Conservation (phyloP, 2,329 filamentous ascomycete species). For the Dactylellina leptospora region DNA sequence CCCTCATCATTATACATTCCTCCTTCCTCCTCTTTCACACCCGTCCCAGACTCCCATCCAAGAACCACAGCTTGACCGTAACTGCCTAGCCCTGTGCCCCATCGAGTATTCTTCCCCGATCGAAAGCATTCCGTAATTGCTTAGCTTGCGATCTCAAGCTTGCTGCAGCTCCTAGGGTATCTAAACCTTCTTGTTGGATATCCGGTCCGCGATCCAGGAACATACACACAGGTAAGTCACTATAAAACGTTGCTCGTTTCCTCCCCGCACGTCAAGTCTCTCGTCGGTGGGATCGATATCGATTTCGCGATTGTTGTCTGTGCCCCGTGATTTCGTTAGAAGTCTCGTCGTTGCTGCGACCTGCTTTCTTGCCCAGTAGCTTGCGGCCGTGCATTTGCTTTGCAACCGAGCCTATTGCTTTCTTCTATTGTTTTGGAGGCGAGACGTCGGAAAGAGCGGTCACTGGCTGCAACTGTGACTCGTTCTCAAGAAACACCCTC, state of each 20-base stretch:
- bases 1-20: not conserved
- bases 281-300: slow-evolving; percentile 17
- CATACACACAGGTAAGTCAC: slow-evolving; percentile 4
- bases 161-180: slow-evolving; percentile 1
- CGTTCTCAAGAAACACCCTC: too few species aligned
- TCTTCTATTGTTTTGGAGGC: too few species aligned
- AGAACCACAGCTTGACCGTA: slow-evolving; percentile 7
- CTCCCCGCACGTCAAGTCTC: not conserved
- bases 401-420: too few species aligned
- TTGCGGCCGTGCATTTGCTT: not conserved
- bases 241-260: not conserved
- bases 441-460: too few species aligned
- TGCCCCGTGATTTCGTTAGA: not conserved
- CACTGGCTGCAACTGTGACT: too few species aligned
- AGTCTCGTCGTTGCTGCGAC: slow-evolving; percentile 16
- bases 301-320: not conserved
- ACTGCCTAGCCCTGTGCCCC: slow-evolving; percentile 15
- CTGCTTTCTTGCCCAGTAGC: not conserved
- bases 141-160: slow-evolving; percentile 1
- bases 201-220: slow-evolving; percentile 12
- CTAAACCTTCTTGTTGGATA: slow-evolving; percentile 6
- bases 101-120: slow-evolving; percentile 19
- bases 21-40: slow-evolving; percentile 3
- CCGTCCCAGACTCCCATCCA: slow-evolving; percentile 6
- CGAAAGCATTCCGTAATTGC: slow-evolving; percentile 2